Evolutionary conservation across 139 green algal species (phyloP), one percentile per base, ranked within the genome.

Genomic region (Chlamydomonas asymmetrica): DNA sequence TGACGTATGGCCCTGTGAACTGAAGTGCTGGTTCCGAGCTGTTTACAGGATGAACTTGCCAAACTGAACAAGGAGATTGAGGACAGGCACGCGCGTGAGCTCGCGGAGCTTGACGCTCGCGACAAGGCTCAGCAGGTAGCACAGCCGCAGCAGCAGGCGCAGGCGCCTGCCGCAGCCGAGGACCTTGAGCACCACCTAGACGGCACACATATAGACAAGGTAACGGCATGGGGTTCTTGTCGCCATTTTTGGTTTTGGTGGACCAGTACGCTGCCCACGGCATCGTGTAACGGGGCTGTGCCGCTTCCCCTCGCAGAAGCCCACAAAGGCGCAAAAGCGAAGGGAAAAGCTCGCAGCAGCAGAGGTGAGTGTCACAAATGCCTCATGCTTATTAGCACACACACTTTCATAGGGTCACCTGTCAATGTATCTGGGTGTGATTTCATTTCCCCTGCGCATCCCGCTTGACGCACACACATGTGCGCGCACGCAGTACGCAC

Each of bases 281-380:
- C n/a, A n/a, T n/a, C n/a, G n/a, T n/a, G n/a, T n/a, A n/a, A n/a
- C n/a, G n/a, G n/a, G n/a, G n/a, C n/a, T n/a, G n/a, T n/a, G n/a
- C n/a, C n/a, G n/a, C n/a, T n/a, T n/a, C n/a, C 3, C 32, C 23
- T 8, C 35, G 75, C 78, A 89, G 81, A 86, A 91, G 76, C 71
- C 66, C 8, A 92, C 63, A 35, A 94, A 93, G 72, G 89, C 90
- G 0, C 87, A 93, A 82, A 91, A 92, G 82, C 75, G 87, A 56
- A 76, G 80, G 8, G 79, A 85, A 39, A 91, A 91, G 75, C 61
- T 69, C 5, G 75, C 66, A 34, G 43, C 59, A 6, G 32, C 80
- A 39, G 82, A 87, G 68, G 82, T 87, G 63, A 18, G 75, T 39
- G n/a, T n/a, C n/a, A n/a, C n/a, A n/a, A n/a, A n/a, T n/a, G n/a